Evolutionary conservation across 2,329 filamentous ascomycete genomes (phyloP), one percentile per base, ranked within the genome.

Genomic region (Phaeosphaeriaceae sp.): DNA sequence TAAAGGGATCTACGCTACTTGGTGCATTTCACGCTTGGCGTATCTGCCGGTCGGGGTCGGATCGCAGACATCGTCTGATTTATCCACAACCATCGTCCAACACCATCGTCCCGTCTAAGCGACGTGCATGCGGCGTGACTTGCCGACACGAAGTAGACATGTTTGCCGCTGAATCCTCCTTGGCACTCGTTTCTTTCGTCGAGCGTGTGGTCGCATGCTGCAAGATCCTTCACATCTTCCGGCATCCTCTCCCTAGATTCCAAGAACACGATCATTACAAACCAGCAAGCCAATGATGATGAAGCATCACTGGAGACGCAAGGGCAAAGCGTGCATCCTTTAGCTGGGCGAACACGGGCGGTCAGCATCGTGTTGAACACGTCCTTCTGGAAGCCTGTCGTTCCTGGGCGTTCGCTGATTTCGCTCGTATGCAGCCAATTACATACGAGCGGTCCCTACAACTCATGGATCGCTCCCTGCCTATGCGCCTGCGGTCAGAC

Each of bases 271-370:
- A 27, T 27, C 25, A 27, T 27, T 27, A 5, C 25, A 27, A 17
- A 48, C 24, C 46, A 31, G 11, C 25, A 25, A 31, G 20, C 46
- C 46, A 48, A 48, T 48, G 46, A 33, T n/a, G 13, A 17, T 17
- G 11, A 31, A 31, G 25, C 24, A 19, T 2, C 15, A 25, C 17
- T 31, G 20, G 17, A 31, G 10, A 22, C 25, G n/a, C 25, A 25
- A 19, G 17, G 46, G 11, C 46, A n/a, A 25, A 48, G 46, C 46
- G 46, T 48, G 46, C 24, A 48, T 24, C 46, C 40, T 42, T 42
- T 20, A n/a, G 2, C 40, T 42, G 9, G 40, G 40, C 40, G 20
- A 42, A n/a, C 6, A 21, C 13, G 19, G 27, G 15, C 48, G n/a
- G 25, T 51, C 48, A 42, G 48, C 33, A 36, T 51, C 48, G 22